Evolutionary conservation across 176 grass and related monocot genomes (phyloP), one percentile per base, ranked within the genome.

Genomic region (Olyra latifolia): DNA sequence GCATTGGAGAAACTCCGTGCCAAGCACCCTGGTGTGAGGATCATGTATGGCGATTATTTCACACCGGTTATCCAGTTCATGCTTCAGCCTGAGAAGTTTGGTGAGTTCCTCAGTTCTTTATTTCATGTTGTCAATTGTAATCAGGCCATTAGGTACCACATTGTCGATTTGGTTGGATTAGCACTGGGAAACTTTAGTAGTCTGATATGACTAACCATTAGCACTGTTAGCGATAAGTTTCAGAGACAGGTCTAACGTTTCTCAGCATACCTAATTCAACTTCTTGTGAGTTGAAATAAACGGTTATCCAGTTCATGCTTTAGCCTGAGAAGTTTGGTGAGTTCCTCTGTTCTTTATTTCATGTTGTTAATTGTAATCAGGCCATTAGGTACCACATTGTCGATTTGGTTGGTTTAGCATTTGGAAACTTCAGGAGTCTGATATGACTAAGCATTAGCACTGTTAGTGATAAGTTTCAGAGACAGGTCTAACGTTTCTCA

Each of bases 21-120:
- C 9, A 89, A 88, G 28, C 87, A 99, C 44, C 90, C 88, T 39
- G 71, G 52, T 4, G 83, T 79, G 8, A 85, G 86, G 84, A 95
- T 99, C 45, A 84, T 89, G 3, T 99, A 99, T 55, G 92, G 83
- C 0, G 97, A 99, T 85, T 99, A 93, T 65, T 99, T 93, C 60
- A 93, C 85, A 1, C 83, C 97, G 15, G 59, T 92, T 75, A 86
- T 99, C 60, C 86, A 93, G 49, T 99, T 99, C 76, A 76, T 91
- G 40, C 63, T 85, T 54, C 80, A 80, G 17, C 84, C 97, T 2
- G 75, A 84, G 35, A 87, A 80, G 64, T 99, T 88, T 24, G 97
- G 96, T 99, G 64, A 89, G 96, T 80, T 75, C 29, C n/a, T 23
- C 57, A 19, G 12, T 74, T 78, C 4, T 54, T 53, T 85, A 11